phyloP scores from a whole-genome alignment of 2,329 filamentous ascomycete genomes.

The Ceratocystis huliohia region DNA sequence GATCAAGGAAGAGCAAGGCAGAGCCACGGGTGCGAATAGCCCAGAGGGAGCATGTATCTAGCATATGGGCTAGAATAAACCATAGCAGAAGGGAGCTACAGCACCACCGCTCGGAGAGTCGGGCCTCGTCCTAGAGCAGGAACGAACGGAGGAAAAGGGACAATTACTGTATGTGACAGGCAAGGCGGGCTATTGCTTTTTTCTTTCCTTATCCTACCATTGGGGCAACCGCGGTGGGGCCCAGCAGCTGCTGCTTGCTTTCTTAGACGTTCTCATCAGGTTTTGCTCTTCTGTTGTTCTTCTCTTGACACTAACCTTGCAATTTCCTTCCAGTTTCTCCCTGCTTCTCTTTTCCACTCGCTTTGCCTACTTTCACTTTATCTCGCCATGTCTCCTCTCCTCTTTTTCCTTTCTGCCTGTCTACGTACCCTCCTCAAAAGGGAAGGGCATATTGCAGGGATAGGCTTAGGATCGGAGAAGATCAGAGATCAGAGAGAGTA shows the following conservation, averaged over 20 bases:
- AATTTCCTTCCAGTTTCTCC: background rate
- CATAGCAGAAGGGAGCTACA: background rate
- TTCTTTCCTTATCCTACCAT: background rate
- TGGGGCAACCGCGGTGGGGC: too few species aligned
- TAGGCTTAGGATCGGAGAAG: background rate
- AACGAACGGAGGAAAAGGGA: background rate
- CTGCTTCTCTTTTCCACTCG: background rate
- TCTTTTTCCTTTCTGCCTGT: background rate
- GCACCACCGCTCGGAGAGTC: background rate
- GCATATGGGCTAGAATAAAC: background rate
- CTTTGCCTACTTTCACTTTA: background rate
- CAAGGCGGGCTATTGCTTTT: background rate
- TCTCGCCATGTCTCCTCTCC: background rate
- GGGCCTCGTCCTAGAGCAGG: conserved; percentile 2
- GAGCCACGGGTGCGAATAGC: background rate
- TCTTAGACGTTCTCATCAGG: background rate
- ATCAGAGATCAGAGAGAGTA: background rate
- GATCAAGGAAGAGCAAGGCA: background rate
- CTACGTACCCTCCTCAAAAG: background rate
- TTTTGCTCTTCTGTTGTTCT: background rate
- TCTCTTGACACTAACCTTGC: background rate
- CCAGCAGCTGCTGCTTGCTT: background rate
- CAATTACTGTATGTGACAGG: background rate
- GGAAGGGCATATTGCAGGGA: conserved; percentile 5
- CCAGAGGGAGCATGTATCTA: background rate